Base-by-base conservation (phyloP, 257 asterid species). In the Solanum corneliomulleri region DNA sequence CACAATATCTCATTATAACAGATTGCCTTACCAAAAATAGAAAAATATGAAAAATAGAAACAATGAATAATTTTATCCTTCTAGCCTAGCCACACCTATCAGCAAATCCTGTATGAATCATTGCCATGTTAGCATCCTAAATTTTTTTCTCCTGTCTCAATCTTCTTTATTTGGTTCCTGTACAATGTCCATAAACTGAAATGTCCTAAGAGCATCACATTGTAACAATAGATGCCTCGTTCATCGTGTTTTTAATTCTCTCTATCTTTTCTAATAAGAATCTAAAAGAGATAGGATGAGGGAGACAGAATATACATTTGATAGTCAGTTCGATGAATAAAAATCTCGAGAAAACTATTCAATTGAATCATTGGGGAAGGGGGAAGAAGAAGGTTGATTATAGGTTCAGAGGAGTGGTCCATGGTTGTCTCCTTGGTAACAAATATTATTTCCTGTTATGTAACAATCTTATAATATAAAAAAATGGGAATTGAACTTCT, bases 1-100 rank as follows among this genome's bases (percentile, higher is more conserved):
- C 85, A 81, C 25, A 78, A 15, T 78, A 49, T 49, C 85, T 81
- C 85, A 49, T 14, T 25, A 27, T 18, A 49, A 29, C 69, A 49
- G 85, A 44, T 31, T 49, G 85, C 45, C 31, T 47, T 49, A 6
- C 44, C 85, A 47, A 81, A 80, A 81, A 31, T 49, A 80, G 69
- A 80, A 47, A 80, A 49, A 29, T 37, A 16, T 80, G 68, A 10
- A 12, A 80, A 10, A 80, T 27, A 47, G 6, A 80, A 27, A 78
- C 91, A 89, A 78, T 89, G 83, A 86, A 74, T 75, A 86, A 18
- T 81, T 49, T 49, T 81, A 81, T 60, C 60, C 60, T 27, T 62
- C 74, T 84, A 27, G 66, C 72, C 80, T 42, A 56, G 80, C 84
- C 31, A 56, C 72, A 84, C 81, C 87, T 66, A 84, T 31, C 87